Evolutionary conservation across 805 yeast genomes (phyloP).

Genomic region (Henningerozyma blattae): DNA sequence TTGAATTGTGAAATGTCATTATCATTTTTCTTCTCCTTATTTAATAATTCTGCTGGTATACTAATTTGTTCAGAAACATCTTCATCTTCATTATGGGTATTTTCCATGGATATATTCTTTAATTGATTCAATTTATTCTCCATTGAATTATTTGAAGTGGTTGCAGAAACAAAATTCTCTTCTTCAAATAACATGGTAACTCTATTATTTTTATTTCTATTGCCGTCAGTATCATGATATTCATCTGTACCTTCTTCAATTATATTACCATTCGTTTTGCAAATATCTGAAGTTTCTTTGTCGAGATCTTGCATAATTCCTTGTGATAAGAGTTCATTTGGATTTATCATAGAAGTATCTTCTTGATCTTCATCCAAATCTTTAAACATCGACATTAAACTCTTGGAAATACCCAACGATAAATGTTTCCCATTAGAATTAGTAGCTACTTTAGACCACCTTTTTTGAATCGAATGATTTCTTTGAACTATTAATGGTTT

Average conservation of each 20-base stretch:
- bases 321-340: no score
- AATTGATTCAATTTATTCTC: background rate
- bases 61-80: background rate
- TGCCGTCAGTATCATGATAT: background rate
- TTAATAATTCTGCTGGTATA: background rate
- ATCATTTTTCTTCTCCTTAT: background rate
- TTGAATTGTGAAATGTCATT: background rate
- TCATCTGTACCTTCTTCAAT: constrained; percentile 2
- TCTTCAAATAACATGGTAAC: constrained; percentile 22
- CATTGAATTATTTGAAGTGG: background rate
- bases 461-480: constrained; percentile 10
- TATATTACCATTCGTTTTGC: no score
- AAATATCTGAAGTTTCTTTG: no score
- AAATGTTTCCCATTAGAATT: constrained; percentile 2
- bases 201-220: constrained; percentile 8
- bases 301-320: no score
- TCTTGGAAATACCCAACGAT: constrained; percentile 8
- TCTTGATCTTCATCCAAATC: constrained; percentile 19
- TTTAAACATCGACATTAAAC: constrained; percentile 20
- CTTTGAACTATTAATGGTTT: constrained; percentile 3
- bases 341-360: no score
- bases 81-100: background rate
- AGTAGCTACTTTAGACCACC: constrained; percentile 13
- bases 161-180: constrained; percentile 5
- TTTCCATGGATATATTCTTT: background rate